Evolutionary conservation across 2,329 filamentous ascomycete genomes (phyloP).

Genomic region (Aspergillus neoniger): DNA sequence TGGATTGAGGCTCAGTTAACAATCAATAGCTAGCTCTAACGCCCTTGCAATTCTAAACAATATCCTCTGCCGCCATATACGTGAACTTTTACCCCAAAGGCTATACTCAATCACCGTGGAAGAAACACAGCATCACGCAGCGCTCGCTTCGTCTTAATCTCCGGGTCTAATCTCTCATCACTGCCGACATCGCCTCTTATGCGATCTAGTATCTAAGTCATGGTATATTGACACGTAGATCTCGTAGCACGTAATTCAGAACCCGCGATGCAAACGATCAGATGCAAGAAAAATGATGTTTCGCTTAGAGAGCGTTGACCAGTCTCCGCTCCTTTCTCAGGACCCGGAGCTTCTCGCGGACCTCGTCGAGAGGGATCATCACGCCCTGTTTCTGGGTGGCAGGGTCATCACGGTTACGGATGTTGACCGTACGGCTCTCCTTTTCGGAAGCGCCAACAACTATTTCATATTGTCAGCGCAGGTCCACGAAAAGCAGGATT

Average conservation of each 20-base stretch:
- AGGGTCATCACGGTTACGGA: slow-evolving; percentile 65
- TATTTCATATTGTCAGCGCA: slow-evolving; percentile 27
- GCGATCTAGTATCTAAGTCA: slow-evolving; percentile 3
- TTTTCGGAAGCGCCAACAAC: slow-evolving; percentile 66
- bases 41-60: not conserved
- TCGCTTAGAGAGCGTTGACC: slow-evolving; percentile 41
- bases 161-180: not conserved
- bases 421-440: slow-evolving; percentile 61
- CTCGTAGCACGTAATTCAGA: not conserved
- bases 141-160: not conserved
- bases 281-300: not conserved
- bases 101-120: not conserved
- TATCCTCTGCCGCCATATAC: not conserved
- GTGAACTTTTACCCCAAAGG: not conserved
- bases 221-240: slow-evolving; percentile 9
- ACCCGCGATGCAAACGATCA: not conserved
- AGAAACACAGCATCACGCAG: not conserved
- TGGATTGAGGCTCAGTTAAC: not conserved
- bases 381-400: slow-evolving; percentile 63
- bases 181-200: slow-evolving; percentile 7
- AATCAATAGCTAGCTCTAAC: not conserved
- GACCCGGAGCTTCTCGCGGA: slow-evolving; percentile 54
- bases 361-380: slow-evolving; percentile 62
- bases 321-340: slow-evolving; percentile 50
- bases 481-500: not conserved